These are phyloP conservation scores for Phytophthora foliorum DNA, from an alignment of 352 stramenopile genomes.

Conservation along the genomic window DNA sequence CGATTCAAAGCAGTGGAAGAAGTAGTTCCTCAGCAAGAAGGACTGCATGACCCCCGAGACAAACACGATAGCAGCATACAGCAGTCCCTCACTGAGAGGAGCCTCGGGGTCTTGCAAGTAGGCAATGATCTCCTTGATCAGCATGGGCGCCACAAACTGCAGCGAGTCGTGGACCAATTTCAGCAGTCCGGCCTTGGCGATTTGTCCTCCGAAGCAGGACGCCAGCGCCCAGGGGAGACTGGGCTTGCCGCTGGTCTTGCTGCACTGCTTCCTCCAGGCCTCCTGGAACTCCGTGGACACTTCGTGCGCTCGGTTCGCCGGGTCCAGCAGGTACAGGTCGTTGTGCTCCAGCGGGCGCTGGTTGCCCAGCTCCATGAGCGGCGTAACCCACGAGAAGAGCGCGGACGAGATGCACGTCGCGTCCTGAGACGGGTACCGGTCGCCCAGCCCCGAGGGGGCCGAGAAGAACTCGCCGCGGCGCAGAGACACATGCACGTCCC, in stretches of 20 bases:
- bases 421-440: conserved; percentile 67
- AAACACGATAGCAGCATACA: conserved; percentile 64
- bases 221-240: conserved; percentile 57
- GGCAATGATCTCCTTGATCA: conserved; percentile 78
- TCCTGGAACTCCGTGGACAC: conserved; percentile 53
- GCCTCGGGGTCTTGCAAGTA: conserved; percentile 62
- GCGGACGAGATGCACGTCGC: conserved; percentile 58
- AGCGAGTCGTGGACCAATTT: conserved; percentile 69
- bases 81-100: conserved; percentile 48
- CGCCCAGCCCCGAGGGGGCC: conserved; percentile 42
- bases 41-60: conserved; percentile 62
- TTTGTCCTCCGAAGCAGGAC: conserved; percentile 57
- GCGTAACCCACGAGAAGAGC: conserved; percentile 84
- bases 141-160: conserved; percentile 66
- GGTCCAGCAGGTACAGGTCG: conserved; percentile 79
- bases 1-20: conserved; percentile 75
- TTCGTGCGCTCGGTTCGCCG: conserved; percentile 50
- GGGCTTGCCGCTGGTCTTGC: conserved; percentile 30
- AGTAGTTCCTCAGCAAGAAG: conserved; percentile 70
- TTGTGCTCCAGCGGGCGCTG: conserved; percentile 68
- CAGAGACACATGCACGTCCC: conserved; percentile 37
- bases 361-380: conserved; percentile 80
- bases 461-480: conserved; percentile 9
- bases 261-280: conserved; percentile 49
- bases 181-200: conserved; percentile 56